Percentiles rank a stretch among this genome's conserved stretches.
Evolutionary conservation across 495 filamentous ascomycete genomes (phyloP).

Genomic region (Annulohypoxylon stygium): DNA sequence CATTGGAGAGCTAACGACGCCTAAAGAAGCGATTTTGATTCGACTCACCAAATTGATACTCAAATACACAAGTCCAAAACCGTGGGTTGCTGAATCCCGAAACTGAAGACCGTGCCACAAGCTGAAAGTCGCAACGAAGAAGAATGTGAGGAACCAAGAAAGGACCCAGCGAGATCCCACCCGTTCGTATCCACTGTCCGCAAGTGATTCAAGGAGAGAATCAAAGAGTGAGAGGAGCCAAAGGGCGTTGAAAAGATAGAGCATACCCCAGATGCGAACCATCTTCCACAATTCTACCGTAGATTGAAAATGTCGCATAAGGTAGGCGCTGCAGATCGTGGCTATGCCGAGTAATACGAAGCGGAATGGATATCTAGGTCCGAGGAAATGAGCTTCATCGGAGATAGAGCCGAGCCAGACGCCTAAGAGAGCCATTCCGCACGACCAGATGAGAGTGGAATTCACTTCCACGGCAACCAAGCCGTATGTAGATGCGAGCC

Average conservation of each 20-base stretch:
- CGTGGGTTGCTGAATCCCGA: conserved; percentile 10
- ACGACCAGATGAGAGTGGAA: conserved; percentile 24
- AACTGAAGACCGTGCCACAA: conserved; percentile 12
- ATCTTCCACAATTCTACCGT: conserved; percentile 6
- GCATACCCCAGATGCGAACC: conserved; percentile 11
- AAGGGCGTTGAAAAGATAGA: conserved; percentile 5
- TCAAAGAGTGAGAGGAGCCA: conserved; percentile 7
- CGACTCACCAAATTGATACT: conserved; percentile 18
- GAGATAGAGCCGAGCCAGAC: not conserved
- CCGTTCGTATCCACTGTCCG: not conserved
- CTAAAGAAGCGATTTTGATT: not conserved
- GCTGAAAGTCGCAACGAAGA: not conserved
- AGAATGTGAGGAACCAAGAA: not conserved
- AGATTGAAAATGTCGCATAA: conserved; percentile 9
- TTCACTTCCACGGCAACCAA: not conserved
- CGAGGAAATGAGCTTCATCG: not conserved
- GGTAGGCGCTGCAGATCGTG: conserved; percentile 1
- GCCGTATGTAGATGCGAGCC: conserved; percentile 5
- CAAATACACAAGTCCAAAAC: conserved; percentile 14
- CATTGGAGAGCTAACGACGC: not conserved
- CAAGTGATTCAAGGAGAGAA: not conserved
- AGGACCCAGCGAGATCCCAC: not conserved
- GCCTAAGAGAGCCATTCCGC: conserved; percentile 7
- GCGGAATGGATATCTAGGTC: not conserved
- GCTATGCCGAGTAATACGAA: conserved; percentile 10